Evolutionary conservation across 768 basidiomycete genomes (phyloP), one percentile per base, ranked within the genome.

Genomic region (Gymnopilus junonius): DNA sequence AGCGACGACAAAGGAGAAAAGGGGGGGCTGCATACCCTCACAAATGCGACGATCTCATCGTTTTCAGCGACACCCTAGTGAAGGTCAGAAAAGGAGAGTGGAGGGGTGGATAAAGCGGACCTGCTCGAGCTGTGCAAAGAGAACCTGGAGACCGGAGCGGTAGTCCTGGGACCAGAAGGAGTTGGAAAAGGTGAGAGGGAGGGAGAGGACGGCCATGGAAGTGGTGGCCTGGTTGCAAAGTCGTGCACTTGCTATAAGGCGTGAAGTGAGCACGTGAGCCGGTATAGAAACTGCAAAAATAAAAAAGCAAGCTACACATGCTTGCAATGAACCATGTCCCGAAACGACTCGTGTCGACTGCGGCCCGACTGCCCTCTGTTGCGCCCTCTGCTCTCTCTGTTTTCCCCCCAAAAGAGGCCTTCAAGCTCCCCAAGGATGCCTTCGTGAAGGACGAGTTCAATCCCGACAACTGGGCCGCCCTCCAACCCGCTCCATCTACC

Each of bases 141-240:
- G 76, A 23, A 91, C 85, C 65, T 97, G 88, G 29, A 97, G 83
- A 34, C 95, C 95, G 62, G 79, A 85, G 46, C 93, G 83, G 73
- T 94, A 95, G 79, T 95, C 94, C 74, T 93, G 90, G 15, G 94
- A 86, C 95, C 95, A 97, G 80, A 97, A 97, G 31, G 94, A 95
- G 75, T 97, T 96, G 59, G 83, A 87, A 74, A 97, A 97, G 15
- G 85, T 85, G 62, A 94, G 82, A n/a, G 95, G 95, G 71, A 96
- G 86, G 45, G 94, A 92, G 65, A 97, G 79, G 66, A 93, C 91
- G 65, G 94, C 91, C 95, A 96, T 95, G 71, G 20, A 56, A 51
- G 35, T 15, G 31, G 54, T 57, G 14, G 29, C 35, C 23, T n/a
- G n/a, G n/a, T n/a, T n/a, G n/a, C n/a, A n/a, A n/a, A n/a, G n/a